Base-by-base conservation (phyloP, 805 yeast species). In the Suhomyces kilbournensis region DNA sequence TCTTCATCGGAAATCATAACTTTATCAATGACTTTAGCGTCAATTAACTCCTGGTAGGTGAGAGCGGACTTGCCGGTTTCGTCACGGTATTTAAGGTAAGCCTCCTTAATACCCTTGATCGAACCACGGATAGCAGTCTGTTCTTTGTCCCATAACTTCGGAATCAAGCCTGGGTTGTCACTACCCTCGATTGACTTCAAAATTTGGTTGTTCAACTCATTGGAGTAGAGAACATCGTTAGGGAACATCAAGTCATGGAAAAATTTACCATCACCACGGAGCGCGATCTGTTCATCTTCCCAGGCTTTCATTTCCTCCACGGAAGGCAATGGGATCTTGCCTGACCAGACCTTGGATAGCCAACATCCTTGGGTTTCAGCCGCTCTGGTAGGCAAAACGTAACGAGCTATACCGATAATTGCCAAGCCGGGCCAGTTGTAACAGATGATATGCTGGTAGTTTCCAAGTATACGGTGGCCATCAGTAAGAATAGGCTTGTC, bases 211-310 rank as follows among this genome's bases (percentile, higher is more conserved):
- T 56, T 60, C 54, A 81, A 65, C 48, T 70, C 69, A 56, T 78
- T 78, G 59, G 82, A 78, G 63, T 84, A 88, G 23, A 79, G 79
- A 1, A 79, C 82, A 58, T 87, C 94, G 45, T 68, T 68, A 9
- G 89, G 88, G 57, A 66, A 75, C 14, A 69, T 70, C 64, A 86
- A 62, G 52, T 76, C 79, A 60, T 70, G 75, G 58, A 66, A 64
- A 2, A 51, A 28, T 34, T 55, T 58, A 7, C 56, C 48, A 8
- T 58, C 60, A 1, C 74, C 75, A 48, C 63, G 63, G 20, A 38
- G 56, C 6, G 46, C 57, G 6, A 63, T 45, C 51, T 78, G 74
- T 22, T 55, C 53, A 9, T 55, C 52, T 51, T 74, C 76, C 53
- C 60, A 63, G 19, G 57, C 44, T 5, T 60, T 34, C 78, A 77